Percentiles rank a stretch among this genome's conserved stretches.
Conservation (phyloP, 83 land plant species). For the Larix sibirica region DNA sequence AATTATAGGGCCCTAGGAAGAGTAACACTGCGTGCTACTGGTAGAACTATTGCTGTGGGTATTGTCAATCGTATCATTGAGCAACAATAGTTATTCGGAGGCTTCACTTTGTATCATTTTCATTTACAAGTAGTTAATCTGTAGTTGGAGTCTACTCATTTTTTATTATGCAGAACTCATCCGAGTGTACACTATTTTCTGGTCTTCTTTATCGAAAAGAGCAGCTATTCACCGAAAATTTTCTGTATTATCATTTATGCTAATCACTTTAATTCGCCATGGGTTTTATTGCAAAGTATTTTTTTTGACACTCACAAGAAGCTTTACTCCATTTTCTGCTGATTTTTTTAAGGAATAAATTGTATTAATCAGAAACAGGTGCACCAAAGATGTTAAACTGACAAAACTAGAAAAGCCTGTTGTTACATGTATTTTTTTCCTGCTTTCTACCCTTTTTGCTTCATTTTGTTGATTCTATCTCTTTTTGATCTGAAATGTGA, state of each 20-base stretch:
- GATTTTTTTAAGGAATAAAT: too few relatives aligned
- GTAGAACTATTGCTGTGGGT: slow-evolving; percentile 84
- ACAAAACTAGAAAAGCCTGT: too few relatives aligned
- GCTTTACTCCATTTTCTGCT: too few relatives aligned
- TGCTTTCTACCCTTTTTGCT: too few relatives aligned
- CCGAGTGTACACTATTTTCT: neutral
- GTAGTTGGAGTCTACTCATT: neutral
- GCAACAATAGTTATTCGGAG: neutral
- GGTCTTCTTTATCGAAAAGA: neutral
- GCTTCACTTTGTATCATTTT: neutral
- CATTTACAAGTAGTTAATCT: neutral
- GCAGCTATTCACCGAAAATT: neutral
- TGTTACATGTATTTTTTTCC: too few relatives aligned
- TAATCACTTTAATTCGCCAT: neutral
- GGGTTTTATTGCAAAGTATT: neutral
- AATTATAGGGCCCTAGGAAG: slow-evolving; percentile 78
- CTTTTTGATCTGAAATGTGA: too few relatives aligned
- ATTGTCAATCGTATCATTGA: slow-evolving; percentile 50
- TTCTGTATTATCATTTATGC: neutral
- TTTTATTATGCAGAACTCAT: neutral
- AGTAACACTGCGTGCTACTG: slow-evolving; percentile 64
- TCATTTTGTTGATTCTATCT: too few relatives aligned
- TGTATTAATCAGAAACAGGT: too few relatives aligned
- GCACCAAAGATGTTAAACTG: too few relatives aligned
- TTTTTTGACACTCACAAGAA: too few relatives aligned